Evolutionary conservation across 148 eudicot species (phyloP), one percentile per base, ranked within the genome.

Genomic region (Vaccinium darrowii): DNA sequence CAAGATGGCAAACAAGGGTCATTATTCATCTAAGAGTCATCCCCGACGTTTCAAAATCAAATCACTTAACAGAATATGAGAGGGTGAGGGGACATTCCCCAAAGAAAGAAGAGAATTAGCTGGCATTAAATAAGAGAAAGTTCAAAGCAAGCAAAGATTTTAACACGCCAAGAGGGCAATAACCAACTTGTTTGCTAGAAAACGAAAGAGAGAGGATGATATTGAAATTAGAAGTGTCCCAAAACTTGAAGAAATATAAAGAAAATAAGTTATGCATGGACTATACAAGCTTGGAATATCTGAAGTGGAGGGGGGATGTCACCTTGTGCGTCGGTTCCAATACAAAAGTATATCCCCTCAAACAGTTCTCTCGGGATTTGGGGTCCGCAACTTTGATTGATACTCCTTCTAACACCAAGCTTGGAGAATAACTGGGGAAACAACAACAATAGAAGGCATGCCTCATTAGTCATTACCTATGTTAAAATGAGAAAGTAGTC

Each of bases 281-380:
- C 18, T 51, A 13, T 16, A 73, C 16, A 33, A 73, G 72, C 27
- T 76, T 21, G 67, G 23, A 54, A 39, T 25, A 43, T 23, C 75
- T 43, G n/a, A 58, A 79, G 51, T 67, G 47, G 53, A 25, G 18
- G 27, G 80, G 81, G 76, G 78, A 54, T 23, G 73, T 83, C 82
- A 96, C 99, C 99, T 89, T 88, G 83, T 88, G 76, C 58, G 80
- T 80, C 57, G 93, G 87, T 73, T 90, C 94, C 91, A 97, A 84
- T 88, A 97, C 67, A 90, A 97, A 92, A 84, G 89, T 92, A 87
- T 94, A 94, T 88, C 91, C 95, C 84, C 84, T 91, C 86, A 95
- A 89, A 85, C 98, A 92, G 84, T 84, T 91, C 81, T 94, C 95
- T 81, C 99, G 96, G 84, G 95, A 90, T 87, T 83, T 88, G 67